Percentiles rank a stretch among this genome's conserved stretches.
Conservation (phyloP, 495 filamentous ascomycete genomes). For the Xylaria longipes region DNA sequence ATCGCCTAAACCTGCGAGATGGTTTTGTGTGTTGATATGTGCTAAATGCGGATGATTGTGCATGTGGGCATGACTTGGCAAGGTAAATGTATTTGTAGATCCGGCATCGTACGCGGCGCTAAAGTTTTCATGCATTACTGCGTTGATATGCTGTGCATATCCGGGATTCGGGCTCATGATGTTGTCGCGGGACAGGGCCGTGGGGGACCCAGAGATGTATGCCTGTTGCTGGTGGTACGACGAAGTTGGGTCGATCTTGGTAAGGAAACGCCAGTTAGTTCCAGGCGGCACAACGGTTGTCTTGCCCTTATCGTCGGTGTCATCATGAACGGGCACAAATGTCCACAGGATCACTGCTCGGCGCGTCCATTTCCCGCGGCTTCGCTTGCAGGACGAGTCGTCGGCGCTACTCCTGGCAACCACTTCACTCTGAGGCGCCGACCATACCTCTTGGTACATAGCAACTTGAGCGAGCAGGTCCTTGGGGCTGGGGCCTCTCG, state of each 20-base stretch:
- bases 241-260: conserved; percentile 52
- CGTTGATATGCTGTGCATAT: conserved; percentile 49
- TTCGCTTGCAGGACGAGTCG: conserved; percentile 24
- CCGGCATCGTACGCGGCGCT: conserved; percentile 44
- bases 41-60: conserved; percentile 28
- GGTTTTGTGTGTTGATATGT: conserved; percentile 32
- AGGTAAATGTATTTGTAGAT: conserved; percentile 7
- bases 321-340: conserved; percentile 51
- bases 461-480: conserved; percentile 53
- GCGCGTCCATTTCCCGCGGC: conserved; percentile 46
- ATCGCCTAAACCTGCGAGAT: conserved; percentile 33
- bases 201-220: conserved; percentile 37
- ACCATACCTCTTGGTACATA: conserved; percentile 60
- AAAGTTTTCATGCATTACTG: conserved; percentile 54
- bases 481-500: conserved; percentile 46
- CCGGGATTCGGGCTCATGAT: conserved; percentile 54
- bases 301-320: conserved; percentile 43
- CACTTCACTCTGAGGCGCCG: conserved; percentile 43
- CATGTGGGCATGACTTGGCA: conserved; percentile 27
- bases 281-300: conserved; percentile 37
- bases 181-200: conserved; percentile 36
- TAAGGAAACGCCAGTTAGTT: conserved; percentile 56
- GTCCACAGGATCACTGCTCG: conserved; percentile 56
- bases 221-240: conserved; percentile 53
- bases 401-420: conserved; percentile 13